These are phyloP conservation scores for Pleurozium schreberi DNA, from an alignment of 225 moss, liverwort and hornwort genomes.

Conservation along the genomic window DNA sequence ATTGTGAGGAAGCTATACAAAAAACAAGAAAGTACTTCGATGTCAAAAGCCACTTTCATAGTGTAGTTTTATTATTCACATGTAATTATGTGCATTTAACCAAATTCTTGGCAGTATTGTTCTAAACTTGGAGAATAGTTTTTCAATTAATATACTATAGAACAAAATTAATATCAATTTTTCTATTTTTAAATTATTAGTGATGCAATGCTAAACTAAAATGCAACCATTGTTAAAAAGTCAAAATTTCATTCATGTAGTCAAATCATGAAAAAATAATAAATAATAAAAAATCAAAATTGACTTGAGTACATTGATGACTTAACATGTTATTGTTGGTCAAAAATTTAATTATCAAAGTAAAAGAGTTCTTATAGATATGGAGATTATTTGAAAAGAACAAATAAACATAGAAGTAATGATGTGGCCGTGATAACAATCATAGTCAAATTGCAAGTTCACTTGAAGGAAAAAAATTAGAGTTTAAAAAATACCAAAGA, in stretches of 20 bases:
- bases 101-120: neutral
- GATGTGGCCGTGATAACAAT: neutral
- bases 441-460: too few relatives aligned
- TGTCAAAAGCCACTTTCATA: neutral
- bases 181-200: neutral
- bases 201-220: neutral
- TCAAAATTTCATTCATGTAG: neutral
- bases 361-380: too few relatives aligned
- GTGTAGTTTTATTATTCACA: accelerated
- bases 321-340: neutral
- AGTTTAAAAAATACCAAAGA: too few relatives aligned
- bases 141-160: accelerated
- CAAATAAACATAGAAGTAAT: neutral
- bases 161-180: neutral
- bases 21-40: neutral
- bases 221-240: accelerated
- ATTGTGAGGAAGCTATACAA: accelerated
- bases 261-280: too few relatives aligned
- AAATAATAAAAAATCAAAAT: neutral
- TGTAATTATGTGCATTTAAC: neutral
- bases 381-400: neutral
- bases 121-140: neutral
- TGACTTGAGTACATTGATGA: neutral
- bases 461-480: too few relatives aligned
- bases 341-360: neutral